Conservation (phyloP, 306 rosid genomes). For the Luffa aegyptiaca region DNA sequence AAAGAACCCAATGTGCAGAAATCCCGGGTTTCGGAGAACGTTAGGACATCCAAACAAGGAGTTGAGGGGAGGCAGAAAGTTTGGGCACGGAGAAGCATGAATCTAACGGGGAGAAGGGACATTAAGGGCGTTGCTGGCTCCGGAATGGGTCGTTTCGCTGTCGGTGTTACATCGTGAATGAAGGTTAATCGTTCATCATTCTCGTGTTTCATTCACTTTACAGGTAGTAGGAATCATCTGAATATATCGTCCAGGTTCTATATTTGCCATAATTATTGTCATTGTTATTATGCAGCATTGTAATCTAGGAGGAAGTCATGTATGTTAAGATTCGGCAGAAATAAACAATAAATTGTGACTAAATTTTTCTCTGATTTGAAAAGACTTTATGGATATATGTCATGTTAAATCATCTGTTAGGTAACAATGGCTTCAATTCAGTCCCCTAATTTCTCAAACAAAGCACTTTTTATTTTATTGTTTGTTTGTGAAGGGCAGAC, state of each 20-base stretch:
- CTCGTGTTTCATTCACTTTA: too few relatives aligned
- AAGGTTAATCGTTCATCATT: neutral
- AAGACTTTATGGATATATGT: neutral
- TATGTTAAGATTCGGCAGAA: neutral
- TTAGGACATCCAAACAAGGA: neutral
- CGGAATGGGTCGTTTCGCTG: neutral
- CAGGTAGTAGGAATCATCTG: neutral
- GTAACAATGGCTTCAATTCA: neutral
- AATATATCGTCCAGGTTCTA: neutral
- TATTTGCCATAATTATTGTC: neutral
- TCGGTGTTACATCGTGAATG: neutral
- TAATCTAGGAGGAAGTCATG: neutral
- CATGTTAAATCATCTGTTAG: neutral
- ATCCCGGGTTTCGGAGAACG: neutral
- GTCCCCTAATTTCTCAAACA: neutral
- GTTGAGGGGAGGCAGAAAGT: constrained; percentile 1
- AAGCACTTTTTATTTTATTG: too few relatives aligned
- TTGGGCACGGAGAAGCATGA: neutral
- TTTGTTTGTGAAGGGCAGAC: too few relatives aligned
- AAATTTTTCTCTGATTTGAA: neutral
- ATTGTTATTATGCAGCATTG: neutral
- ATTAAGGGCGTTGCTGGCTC: neutral
- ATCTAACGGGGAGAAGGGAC: neutral
- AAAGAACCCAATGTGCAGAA: neutral
- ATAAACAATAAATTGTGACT: neutral